Conservation (phyloP, 169 alveolate genomes). For the Theileria annulata region DNA sequence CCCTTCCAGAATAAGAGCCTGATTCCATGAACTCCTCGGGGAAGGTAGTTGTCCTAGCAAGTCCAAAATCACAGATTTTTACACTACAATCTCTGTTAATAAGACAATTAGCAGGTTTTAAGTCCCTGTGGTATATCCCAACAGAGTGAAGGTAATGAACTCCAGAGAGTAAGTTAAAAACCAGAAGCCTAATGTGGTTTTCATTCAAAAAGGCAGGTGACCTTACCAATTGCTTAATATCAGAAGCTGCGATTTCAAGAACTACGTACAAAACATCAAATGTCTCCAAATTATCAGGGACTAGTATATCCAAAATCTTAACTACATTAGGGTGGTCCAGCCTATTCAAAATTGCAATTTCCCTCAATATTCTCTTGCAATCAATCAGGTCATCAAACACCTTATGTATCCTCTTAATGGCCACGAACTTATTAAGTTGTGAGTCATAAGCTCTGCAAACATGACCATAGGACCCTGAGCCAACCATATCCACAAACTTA, state of each 20-base stretch:
- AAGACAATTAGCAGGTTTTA: conserved; percentile 97
- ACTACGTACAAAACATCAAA: conserved; percentile 95
- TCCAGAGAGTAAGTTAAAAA: conserved; percentile 92
- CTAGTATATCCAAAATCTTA: conserved; percentile 86
- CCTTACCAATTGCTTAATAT: conserved; percentile 92
- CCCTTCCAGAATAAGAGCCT: conserved; percentile 43
- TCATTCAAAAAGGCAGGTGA: conserved; percentile 91
- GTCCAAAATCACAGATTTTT: conserved; percentile 97
- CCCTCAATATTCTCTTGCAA: conserved; percentile 95
- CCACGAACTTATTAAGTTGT: conserved; percentile 85
- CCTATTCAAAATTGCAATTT: conserved; percentile 90
- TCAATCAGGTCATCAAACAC: conserved; percentile 95
- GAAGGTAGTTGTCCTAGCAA: conserved; percentile 88
- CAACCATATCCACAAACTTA: conserved; percentile 85
- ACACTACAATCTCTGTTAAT: conserved; percentile 97
- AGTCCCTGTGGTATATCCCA: conserved; percentile 96
- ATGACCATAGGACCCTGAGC: conserved; percentile 92
- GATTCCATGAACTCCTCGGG: conserved; percentile 27
- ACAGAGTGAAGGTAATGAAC: conserved; percentile 93
- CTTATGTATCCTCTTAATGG: conserved; percentile 92
- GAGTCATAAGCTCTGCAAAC: conserved; percentile 87
- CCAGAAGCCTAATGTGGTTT: conserved; percentile 88
- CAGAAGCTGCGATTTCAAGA: conserved; percentile 97
- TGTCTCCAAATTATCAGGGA: conserved; percentile 86
- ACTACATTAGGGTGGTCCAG: conserved; percentile 90